Conservation (phyloP, 2,329 filamentous ascomycete genomes). For the Xylaria sp. region DNA sequence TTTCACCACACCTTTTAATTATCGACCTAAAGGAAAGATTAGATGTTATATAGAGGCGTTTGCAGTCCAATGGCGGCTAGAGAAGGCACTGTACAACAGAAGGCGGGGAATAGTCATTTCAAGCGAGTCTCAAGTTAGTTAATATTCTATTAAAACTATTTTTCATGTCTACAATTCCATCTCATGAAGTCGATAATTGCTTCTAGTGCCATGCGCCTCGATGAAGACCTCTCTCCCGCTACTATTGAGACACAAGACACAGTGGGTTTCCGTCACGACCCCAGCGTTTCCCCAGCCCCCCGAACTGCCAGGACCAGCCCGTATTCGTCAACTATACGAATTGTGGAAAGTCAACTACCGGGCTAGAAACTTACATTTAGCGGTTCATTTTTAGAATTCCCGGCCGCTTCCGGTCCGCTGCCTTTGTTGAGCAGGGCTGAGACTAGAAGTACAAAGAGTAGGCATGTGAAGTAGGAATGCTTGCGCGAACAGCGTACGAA, state of each 20-base stretch:
- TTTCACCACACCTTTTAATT: neutral
- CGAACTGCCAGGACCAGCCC: no score
- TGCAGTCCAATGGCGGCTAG: constrained; percentile 10
- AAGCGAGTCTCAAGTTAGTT: constrained; percentile 23
- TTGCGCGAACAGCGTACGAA: no score
- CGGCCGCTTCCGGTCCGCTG: no score
- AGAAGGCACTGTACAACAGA: constrained; percentile 31
- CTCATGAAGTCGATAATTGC: neutral
- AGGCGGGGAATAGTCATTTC: constrained; percentile 12
- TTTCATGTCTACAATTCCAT: neutral
- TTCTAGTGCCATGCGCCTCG: neutral
- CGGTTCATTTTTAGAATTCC: no score
- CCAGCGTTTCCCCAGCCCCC: no score
- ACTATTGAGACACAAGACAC: neutral
- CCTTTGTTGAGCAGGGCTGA: no score
- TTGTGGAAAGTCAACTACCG: no score
- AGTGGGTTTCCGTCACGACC: no score
- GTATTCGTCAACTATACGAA: no score
- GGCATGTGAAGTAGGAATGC: no score
- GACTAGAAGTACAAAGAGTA: no score
- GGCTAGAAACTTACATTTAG: no score
- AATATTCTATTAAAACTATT: constrained; percentile 22
- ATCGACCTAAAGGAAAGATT: neutral
- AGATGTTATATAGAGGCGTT: constrained; percentile 24
- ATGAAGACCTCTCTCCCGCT: neutral